Evolutionary conservation across 805 yeast genomes (phyloP), one percentile per base, ranked within the genome.

Genomic region (Kluyveromyces wickerhamii): DNA sequence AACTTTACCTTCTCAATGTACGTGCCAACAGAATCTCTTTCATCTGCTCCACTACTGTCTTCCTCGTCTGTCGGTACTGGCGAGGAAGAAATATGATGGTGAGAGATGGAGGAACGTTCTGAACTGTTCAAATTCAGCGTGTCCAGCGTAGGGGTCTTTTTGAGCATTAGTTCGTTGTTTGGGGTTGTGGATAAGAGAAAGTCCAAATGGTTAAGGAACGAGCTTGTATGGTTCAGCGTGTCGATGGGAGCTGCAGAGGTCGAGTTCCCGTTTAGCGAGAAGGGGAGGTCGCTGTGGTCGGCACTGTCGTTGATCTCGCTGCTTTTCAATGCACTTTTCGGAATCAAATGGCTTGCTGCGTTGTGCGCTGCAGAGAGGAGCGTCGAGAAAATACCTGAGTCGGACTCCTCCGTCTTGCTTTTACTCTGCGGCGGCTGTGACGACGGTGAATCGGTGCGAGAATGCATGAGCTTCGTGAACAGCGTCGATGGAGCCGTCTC

Each of bases 281-380:
- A 29, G 29, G 9, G 22, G 35, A 21, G 27, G 32, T 14, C 21
- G 14, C 18, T 32, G 18, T 12, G 18, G 6, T 26, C 31, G 10
- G 18, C 34, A 19, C 12, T 19, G 13, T 11, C 27, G 4, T 19
- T 21, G 10, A 14, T n/a, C 8, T 21, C 33, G 12, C 26, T 30
- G 19, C 26, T 30, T 12, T 35, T 27, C 18, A 31, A n/a, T 6
- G 41, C 9, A 16, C 32, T 20, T 25, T 34, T 38, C 3, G 35
- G 39, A 21, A 41, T 19, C 22, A 41, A 32, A 27, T 46, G 57
- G 7, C 48, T 51, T 2, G 69, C 69, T 2, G 72, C 74, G 35
- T 57, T 65, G 39, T 67, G 73, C 4, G 75, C 75, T 9, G 68
- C 70, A 12, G 64, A 58, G 27, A 71, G 39, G 14, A 72, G 47